Conservation (phyloP, 164 flowering plant genomes). For the Nymphaea thermarum region DNA sequence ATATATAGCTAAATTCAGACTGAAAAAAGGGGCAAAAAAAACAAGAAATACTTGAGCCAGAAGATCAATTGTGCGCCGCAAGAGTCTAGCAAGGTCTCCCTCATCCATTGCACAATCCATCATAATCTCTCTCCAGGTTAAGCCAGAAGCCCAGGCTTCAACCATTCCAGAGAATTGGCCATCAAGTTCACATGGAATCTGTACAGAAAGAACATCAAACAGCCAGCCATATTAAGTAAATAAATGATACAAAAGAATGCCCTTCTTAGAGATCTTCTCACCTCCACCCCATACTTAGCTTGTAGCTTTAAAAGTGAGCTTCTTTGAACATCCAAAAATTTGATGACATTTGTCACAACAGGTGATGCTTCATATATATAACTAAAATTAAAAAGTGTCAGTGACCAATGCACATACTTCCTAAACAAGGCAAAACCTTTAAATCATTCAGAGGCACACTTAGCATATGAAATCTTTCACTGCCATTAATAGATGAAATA, state of each 20-base stretch:
- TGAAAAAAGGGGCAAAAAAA: neutral
- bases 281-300: conserved; percentile 72
- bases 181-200: conserved; percentile 76
- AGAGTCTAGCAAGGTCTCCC: conserved; percentile 87
- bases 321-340: conserved; percentile 57
- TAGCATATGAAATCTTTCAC: too few relatives aligned
- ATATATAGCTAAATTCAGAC: neutral
- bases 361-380: conserved; percentile 74
- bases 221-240: too few relatives aligned
- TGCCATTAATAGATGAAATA: too few relatives aligned
- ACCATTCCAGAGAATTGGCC: conserved; percentile 90
- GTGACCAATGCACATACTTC: too few relatives aligned
- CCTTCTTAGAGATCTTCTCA: conserved; percentile 11
- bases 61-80: conserved; percentile 72
- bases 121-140: conserved; percentile 90
- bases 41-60: conserved; percentile 50
- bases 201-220: conserved; percentile 5
- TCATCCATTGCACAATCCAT: conserved; percentile 99
- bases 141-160: conserved; percentile 98
- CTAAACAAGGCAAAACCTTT: too few relatives aligned
- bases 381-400: conserved; percentile 8
- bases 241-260: too few relatives aligned
- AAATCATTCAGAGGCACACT: too few relatives aligned
- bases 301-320: conserved; percentile 51
- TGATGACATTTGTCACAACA: conserved; percentile 36